These are phyloP conservation scores for Waltergamsia citrina DNA, from an alignment of 2,329 filamentous ascomycete genomes.

Conservation along the genomic window DNA sequence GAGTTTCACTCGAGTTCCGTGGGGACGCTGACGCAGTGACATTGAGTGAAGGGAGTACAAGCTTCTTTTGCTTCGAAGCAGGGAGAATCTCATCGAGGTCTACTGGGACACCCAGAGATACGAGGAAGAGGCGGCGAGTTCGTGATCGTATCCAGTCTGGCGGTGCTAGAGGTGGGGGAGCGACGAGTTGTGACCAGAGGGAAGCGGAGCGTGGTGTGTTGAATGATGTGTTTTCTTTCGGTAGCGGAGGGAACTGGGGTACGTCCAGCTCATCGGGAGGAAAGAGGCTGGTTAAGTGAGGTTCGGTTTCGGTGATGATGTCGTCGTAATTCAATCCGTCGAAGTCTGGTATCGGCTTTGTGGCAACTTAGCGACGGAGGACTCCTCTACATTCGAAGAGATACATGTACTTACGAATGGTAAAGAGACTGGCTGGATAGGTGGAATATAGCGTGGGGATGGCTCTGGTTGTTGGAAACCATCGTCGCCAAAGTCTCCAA, in stretches of 20 bases:
- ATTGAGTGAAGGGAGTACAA: slow-evolving; percentile 83
- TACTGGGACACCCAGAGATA: slow-evolving; percentile 90
- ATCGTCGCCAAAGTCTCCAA: slow-evolving; percentile 67
- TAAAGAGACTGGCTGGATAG: slow-evolving; percentile 26
- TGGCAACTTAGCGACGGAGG: slow-evolving; percentile 13
- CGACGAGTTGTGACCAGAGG: slow-evolving; percentile 92
- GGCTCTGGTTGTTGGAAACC: slow-evolving; percentile 52
- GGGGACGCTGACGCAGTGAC: slow-evolving; percentile 47
- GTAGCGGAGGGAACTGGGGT: slow-evolving; percentile 38
- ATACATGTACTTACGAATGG: slow-evolving; percentile 29
- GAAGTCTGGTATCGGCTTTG: slow-evolving; percentile 59
- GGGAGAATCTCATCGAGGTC: slow-evolving; percentile 96
- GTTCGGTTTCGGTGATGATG: slow-evolving; percentile 49
- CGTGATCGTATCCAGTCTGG: slow-evolving; percentile 97
- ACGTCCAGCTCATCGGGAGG: slow-evolving; percentile 45
- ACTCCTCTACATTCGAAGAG: too few relatives aligned
- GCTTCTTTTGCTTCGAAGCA: slow-evolving; percentile 95
- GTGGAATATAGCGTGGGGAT: slow-evolving; percentile 19
- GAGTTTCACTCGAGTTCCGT: slow-evolving; percentile 44
- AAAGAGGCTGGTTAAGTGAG: slow-evolving; percentile 60
- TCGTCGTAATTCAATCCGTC: slow-evolving; percentile 51
- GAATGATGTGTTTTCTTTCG: slow-evolving; percentile 57
- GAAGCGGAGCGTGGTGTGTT: slow-evolving; percentile 80
- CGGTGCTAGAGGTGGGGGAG: slow-evolving; percentile 86
- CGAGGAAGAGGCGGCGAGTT: slow-evolving; percentile 88